phyloP scores from a whole-genome alignment of 805 yeast species.

The Teunomyces panamensis region DNA sequence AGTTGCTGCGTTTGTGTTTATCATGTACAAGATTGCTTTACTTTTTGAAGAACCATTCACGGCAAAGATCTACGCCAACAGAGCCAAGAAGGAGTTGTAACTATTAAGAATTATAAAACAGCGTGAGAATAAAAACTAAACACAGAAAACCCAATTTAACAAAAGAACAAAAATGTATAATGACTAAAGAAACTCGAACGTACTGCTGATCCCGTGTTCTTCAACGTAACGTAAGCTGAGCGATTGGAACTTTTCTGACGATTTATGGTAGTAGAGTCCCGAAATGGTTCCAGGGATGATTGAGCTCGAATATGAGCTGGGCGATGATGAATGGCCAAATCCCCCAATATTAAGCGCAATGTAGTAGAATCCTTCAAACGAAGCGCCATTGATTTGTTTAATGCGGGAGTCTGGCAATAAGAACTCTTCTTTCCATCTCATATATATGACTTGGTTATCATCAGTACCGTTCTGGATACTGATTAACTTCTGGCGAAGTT shows the following conservation, averaged over 20 bases:
- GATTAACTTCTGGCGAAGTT: slow-evolving; percentile 24
- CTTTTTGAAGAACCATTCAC: slow-evolving; percentile 96
- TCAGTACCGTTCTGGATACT: slow-evolving; percentile 29
- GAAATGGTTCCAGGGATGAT: slow-evolving; percentile 61
- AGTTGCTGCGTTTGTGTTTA: slow-evolving; percentile 66
- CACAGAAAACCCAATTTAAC: neutral
- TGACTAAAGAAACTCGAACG: slow-evolving; percentile 21
- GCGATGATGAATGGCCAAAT: neutral
- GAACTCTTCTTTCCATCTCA: slow-evolving; percentile 95
- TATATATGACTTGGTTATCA: slow-evolving; percentile 50
- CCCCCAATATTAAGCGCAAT: slow-evolving; percentile 70
- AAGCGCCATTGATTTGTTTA: slow-evolving; percentile 65
- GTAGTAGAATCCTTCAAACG: slow-evolving; percentile 91
- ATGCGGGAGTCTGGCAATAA: slow-evolving; percentile 74
- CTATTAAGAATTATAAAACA: neutral
- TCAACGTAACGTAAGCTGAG: slow-evolving; percentile 59
- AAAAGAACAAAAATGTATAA: neutral
- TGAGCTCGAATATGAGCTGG: slow-evolving; percentile 4
- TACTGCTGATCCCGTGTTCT: slow-evolving; percentile 38
- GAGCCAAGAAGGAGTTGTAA: slow-evolving; percentile 36
- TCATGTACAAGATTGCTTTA: slow-evolving; percentile 82
- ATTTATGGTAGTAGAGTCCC: slow-evolving; percentile 80
- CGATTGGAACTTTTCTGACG: slow-evolving; percentile 79
- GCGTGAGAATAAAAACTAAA: no score
- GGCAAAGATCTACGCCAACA: slow-evolving; percentile 79